Evolutionary conservation across 441 rosid species (phyloP).

Genomic region (Croton laevigatus): DNA sequence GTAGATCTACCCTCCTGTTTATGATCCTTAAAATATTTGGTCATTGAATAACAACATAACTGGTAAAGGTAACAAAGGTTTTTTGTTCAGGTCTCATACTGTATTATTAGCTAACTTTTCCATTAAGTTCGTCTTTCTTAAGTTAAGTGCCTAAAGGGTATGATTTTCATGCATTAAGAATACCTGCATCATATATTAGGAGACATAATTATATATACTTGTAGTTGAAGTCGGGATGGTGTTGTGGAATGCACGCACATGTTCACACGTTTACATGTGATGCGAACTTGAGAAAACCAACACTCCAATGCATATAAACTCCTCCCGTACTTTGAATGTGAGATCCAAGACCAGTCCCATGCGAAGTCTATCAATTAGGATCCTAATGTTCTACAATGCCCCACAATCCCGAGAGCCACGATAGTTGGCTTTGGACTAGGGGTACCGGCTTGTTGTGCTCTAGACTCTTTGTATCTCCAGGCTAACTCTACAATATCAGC

Average conservation of each 20-base stretch:
- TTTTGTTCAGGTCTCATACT: not conserved
- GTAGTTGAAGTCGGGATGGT: not conserved
- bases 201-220: not conserved
- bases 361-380: too few relatives aligned
- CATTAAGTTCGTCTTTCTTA: not conserved
- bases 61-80: not conserved
- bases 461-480: too few relatives aligned
- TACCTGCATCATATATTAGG: not conserved
- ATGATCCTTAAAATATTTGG: not conserved
- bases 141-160: not conserved
- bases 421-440: too few relatives aligned
- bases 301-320: too few relatives aligned
- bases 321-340: too few relatives aligned
- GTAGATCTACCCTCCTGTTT: not conserved
- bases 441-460: too few relatives aligned
- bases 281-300: too few relatives aligned
- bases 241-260: not conserved
- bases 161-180: not conserved
- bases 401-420: too few relatives aligned
- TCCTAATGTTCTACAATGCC: too few relatives aligned
- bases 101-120: not conserved
- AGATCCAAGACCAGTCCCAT: too few relatives aligned
- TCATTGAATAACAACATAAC: not conserved
- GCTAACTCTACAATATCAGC: too few relatives aligned
- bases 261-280: too few relatives aligned